Conservation (phyloP, 2,329 filamentous ascomycete species). For the Talaromyces sp. region DNA sequence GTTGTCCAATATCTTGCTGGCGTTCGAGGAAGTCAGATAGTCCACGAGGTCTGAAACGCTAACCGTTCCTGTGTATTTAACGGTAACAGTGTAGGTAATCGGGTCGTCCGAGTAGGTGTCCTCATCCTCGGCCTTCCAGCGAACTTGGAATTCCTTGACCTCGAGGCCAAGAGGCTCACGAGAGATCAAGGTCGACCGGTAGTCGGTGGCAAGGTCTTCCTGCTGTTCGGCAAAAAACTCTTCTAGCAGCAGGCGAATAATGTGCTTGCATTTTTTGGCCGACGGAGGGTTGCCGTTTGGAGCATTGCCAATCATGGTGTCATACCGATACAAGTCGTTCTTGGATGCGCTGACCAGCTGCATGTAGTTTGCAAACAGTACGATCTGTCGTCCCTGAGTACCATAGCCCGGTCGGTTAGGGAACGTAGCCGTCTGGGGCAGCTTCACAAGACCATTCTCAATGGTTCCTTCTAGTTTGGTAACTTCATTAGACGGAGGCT, state of each 20-base stretch:
- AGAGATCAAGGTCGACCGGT: slow-evolving; percentile 34
- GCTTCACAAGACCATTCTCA: not conserved
- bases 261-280: slow-evolving; percentile 43
- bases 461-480: slow-evolving; percentile 4
- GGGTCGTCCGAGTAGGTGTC: slow-evolving; percentile 27
- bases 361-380: slow-evolving; percentile 19
- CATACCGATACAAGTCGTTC: slow-evolving; percentile 29
- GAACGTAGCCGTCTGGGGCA: slow-evolving; percentile 13
- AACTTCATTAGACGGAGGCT: not conserved
- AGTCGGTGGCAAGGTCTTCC: slow-evolving; percentile 36
- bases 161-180: slow-evolving; percentile 18
- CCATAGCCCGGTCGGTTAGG: slow-evolving; percentile 16
- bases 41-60: slow-evolving; percentile 40
- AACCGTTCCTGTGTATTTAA: slow-evolving; percentile 31
- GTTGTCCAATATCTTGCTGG: slow-evolving; percentile 33
- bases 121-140: slow-evolving; percentile 33
- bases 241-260: slow-evolving; percentile 45
- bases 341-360: slow-evolving; percentile 21
- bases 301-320: slow-evolving; percentile 17
- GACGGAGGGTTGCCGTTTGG: not conserved
- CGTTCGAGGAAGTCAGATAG: slow-evolving; percentile 36
- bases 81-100: slow-evolving; percentile 31
- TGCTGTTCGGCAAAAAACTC: slow-evolving; percentile 26
- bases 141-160: slow-evolving; percentile 14
- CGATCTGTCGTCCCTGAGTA: slow-evolving; percentile 11